Evolutionary conservation across 768 basidiomycete genomes (phyloP), one percentile per base, ranked within the genome.

Genomic region (Trametopsis cervina): DNA sequence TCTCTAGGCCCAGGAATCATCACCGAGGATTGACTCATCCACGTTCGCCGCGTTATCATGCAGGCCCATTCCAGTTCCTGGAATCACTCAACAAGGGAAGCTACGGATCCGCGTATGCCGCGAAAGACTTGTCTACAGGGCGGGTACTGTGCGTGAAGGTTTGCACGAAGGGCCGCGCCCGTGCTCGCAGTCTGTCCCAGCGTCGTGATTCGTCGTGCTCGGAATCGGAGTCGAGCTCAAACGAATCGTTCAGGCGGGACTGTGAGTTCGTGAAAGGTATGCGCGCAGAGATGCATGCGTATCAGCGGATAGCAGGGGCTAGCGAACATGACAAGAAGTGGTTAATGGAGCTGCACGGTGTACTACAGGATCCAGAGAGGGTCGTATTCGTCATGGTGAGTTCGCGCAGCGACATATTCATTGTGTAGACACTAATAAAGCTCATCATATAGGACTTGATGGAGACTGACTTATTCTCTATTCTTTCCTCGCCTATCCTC

Each of bases 301-400:
- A 63, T 54, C 52, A 59, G 53, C 37, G 46, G 25, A 62, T 63
- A 40, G 48, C 61, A 12, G 42, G 44, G 15, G 42, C 57, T 33
- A 44, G 49, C 21, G 49, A 54, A 36, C 38, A 45, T 35, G 44
- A 54, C 46, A 20, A 41, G 38, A 50, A 46, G 23, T 58, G 55
- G 45, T 47, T 63, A 35, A 59, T 60, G 56, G 57, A 60, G 42
- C n/a, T 58, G 11, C 55, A 60, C 42, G 60, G 54, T 17, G 52
- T 58, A 15, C 37, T 63, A 3, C 60, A 63, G 44, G 55, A 59
- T 36, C 46, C 54, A 10, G 23, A 49, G 36, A 49, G 33, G 20
- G 47, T 63, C n/a, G n/a, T 57, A 4, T 60, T 60, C 38, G 56
- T 49, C 0, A 63, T 63, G 60, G 62, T 61, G 25, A 11, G 47